Conservation (phyloP, 2,329 filamentous ascomycete genomes). For the Dothidotthia symphoricarpi region DNA sequence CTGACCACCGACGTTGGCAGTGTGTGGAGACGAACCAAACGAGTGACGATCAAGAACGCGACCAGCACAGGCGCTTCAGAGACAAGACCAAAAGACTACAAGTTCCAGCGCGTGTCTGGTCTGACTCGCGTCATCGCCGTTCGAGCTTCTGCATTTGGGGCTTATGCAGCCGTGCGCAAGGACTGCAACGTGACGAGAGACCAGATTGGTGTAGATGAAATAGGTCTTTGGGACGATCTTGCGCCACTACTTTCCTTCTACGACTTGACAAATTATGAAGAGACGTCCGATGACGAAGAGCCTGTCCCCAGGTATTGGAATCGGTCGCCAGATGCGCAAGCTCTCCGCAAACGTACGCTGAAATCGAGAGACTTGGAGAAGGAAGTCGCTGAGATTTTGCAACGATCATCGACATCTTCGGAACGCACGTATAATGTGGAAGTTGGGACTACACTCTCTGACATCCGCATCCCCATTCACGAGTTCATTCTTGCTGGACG, state of each 20-base stretch:
- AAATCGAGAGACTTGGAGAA: constrained; percentile 64
- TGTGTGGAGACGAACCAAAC: constrained; percentile 85
- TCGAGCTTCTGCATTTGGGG: constrained; percentile 82
- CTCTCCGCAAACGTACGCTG: constrained; percentile 58
- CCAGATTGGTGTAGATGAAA: constrained; percentile 64
- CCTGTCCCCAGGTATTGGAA: constrained; percentile 52
- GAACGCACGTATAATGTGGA: constrained; percentile 47
- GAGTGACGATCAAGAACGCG: constrained; percentile 74
- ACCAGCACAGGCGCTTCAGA: constrained; percentile 51
- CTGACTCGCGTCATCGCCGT: constrained; percentile 83
- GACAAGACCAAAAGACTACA: constrained; percentile 80
- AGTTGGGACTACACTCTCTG: constrained; percentile 59
- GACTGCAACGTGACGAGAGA: constrained; percentile 79
- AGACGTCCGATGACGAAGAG: constrained; percentile 46
- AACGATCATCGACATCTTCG: constrained; percentile 33
- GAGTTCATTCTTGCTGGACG: constrained; percentile 75
- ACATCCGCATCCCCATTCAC: constrained; percentile 75
- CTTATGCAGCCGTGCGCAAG: constrained; percentile 81
- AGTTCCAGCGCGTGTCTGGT: constrained; percentile 86
- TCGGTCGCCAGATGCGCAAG: constrained; percentile 48
- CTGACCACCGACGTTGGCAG: constrained; percentile 89
- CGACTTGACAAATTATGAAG: constrained; percentile 52
- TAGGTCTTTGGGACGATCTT: constrained; percentile 72
- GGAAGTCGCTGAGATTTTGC: constrained; percentile 55
- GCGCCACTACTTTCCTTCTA: constrained; percentile 66